These are phyloP conservation scores for Aureobasidium sp. DNA, from an alignment of 2,329 filamentous ascomycete species.

Conservation along the genomic window DNA sequence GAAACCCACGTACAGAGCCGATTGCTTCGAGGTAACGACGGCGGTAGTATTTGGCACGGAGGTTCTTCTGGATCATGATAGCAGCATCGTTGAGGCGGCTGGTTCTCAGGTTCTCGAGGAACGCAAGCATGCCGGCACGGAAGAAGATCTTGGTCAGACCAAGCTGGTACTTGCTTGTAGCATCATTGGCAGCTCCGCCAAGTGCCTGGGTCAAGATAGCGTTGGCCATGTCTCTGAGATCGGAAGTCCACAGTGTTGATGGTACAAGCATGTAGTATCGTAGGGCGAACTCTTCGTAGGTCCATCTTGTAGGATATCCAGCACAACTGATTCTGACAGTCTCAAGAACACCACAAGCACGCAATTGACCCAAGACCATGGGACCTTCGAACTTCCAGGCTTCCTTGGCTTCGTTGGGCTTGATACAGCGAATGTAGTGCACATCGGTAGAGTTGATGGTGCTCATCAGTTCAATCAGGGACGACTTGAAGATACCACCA, in stretches of 20 bases:
- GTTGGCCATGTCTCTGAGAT: constrained; percentile 90
- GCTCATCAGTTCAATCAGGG: constrained; percentile 92
- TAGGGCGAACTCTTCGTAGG: constrained; percentile 94
- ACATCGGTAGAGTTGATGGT: constrained; percentile 98
- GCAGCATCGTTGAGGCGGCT: constrained; percentile 86
- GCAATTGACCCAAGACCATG: constrained; percentile 94
- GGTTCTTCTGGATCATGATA: constrained; percentile 97
- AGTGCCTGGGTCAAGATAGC: constrained; percentile 84
- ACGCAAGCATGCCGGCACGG: constrained; percentile 96
- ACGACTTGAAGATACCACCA: constrained; percentile 97
- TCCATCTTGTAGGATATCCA: constrained; percentile 96
- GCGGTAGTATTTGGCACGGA: constrained; percentile 91
- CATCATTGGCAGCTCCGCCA: constrained; percentile 52
- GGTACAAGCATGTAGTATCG: constrained; percentile 97
- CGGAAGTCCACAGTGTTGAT: constrained; percentile 81
- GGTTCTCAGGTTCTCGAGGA: constrained; percentile 89
- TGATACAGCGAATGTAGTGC: constrained; percentile 98
- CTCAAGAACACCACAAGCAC: constrained; percentile 97
- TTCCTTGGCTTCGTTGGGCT: constrained; percentile 94
- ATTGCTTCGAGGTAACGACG: constrained; percentile 83
- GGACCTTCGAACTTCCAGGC: constrained; percentile 98
- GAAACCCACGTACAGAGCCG: constrained; percentile 68
- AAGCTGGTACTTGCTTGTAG: constrained; percentile 91
- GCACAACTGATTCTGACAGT: constrained; percentile 96
- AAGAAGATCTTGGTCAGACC: constrained; percentile 99